Conservation (phyloP, 2,329 filamentous ascomycete species). For the Sporothrix pallida region DNA sequence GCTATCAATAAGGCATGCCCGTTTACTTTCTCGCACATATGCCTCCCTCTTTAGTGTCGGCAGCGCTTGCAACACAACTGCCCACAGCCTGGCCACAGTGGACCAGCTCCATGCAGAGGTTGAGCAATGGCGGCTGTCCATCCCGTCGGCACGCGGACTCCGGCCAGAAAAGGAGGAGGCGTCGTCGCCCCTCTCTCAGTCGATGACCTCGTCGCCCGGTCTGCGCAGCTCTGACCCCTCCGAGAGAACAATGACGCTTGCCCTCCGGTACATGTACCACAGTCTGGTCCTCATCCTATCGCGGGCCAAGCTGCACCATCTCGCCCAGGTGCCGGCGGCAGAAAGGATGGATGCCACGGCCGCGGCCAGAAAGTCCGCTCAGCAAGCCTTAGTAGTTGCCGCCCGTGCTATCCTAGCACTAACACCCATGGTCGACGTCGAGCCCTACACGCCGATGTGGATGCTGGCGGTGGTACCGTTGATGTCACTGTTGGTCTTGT, state of each 20-base stretch:
- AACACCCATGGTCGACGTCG: conserved; percentile 43
- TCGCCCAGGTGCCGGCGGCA: not conserved
- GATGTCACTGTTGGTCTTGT: conserved; percentile 49
- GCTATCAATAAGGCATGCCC: conserved; percentile 40
- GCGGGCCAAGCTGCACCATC: conserved; percentile 40
- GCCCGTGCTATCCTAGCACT: conserved; percentile 42
- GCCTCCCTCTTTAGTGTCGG: conserved; percentile 44
- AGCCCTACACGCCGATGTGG: conserved; percentile 43
- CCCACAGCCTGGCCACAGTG: conserved; percentile 41
- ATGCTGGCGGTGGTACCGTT: conserved; percentile 47
- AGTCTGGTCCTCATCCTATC: conserved; percentile 42
- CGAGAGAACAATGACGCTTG: conserved; percentile 35
- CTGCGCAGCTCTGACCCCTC: conserved; percentile 32
- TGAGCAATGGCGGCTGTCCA: conserved; percentile 43
- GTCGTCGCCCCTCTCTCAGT: not conserved
- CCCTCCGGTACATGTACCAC: conserved; percentile 42
- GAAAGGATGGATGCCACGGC: not conserved
- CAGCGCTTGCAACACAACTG: conserved; percentile 39
- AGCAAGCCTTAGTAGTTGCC: conserved; percentile 21
- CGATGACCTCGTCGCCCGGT: conserved; percentile 30
- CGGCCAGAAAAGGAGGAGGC: conserved; percentile 12
- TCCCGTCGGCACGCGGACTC: conserved; percentile 35
- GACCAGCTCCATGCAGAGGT: conserved; percentile 42
- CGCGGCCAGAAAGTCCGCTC: not conserved
- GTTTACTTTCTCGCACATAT: conserved; percentile 43